Evolutionary conservation across 805 yeast genomes (phyloP), one percentile per base, ranked within the genome.

Genomic region (Candida vaughaniae): DNA sequence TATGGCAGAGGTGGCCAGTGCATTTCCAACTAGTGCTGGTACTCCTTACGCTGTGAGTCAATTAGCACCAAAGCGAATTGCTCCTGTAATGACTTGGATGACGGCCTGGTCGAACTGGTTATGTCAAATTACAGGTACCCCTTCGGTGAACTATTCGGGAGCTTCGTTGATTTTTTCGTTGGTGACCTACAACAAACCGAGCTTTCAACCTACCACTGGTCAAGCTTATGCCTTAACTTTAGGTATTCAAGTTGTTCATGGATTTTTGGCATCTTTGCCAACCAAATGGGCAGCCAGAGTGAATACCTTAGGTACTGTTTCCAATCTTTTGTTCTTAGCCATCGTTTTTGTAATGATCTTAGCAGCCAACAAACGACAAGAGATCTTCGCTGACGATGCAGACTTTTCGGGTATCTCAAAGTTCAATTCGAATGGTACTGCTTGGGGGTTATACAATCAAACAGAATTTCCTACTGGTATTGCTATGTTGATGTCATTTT

Each of bases 11-110:
- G 65, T 81, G 22, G 73, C 83, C 9, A 69, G 78, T 17, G 78
- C 84, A 5, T 77, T 76, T 61, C 88, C 88, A 26, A 80, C 84
- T 6, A 68, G 82, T 8, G 77, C 84, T 18, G 87, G 87, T 31
- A 70, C 83, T 6, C 84, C 83, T 33, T 82, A 81, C 48, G 85
- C 87, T 41, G 80, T 80, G 2, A 70, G 78, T 2, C 77, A 78
- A 48, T 60, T 80, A 44, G 74, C 85, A 3, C 85, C 85, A 10
- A 74, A 73, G 16, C 65, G 64, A 46, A 61, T 51, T 55, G 73
- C 73, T 12, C 75, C 83, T 1, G 55, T 76, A 16, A 60, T 76
- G 34, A 75, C 85, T 5, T 80, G 84, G 84, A 51, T 72, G 33
- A 76, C 78, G 6, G 80, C 84, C 39, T 80, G 82, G 76, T 64